Base-by-base conservation (phyloP, 768 basidiomycete species). In the Psilocybe cubensis region DNA sequence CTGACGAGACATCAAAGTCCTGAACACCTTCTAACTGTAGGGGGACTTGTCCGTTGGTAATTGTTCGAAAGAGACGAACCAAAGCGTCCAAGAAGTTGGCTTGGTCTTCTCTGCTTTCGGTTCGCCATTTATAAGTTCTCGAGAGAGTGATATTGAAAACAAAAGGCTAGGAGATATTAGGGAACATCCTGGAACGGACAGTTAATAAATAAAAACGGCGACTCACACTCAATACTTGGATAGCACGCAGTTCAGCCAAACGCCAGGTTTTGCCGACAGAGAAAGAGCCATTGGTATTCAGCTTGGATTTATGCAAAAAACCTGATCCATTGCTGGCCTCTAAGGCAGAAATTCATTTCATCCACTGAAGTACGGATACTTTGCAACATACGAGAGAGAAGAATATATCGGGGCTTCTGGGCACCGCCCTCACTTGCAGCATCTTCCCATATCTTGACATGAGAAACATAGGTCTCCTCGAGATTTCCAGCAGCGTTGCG, bases 261-360 rank as follows among this genome's bases (percentile, higher is more conserved):
- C 78, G 82, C 97, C 97, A 99, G 1, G 96, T 94, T 78, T 99
- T 99, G 5, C 97, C 97, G 46, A 98, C 93, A 7, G 94, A 97
- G 73, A 96, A 98, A 0, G 93, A 84, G 29, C 92, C 89, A 68
- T 98, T 98, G 41, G 89, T 87, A 70, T 99, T 98, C 62, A 93
- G 77, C 75, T 98, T 98, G 1, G 96, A 94, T 75, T 99, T 99
- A 83, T 99, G 96, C 18, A 99, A 83, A 70, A 87, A 85, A 1
- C 88, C 88, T 45, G 78, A 73, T 23, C 86, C 85, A 62, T 83
- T 83, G 58, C 70, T 75, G 3, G 86, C 77, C 76, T 87, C 89
- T 91, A 66, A 18, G 43, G 47, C 10, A 42, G 24, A 46, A 41
- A 57, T 68, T 52, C 41, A 57, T 56, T 41, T 33, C 47, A 51